Conservation (phyloP, 1,284 basidiomycete genomes). For the Leccinum griseonigrum region DNA sequence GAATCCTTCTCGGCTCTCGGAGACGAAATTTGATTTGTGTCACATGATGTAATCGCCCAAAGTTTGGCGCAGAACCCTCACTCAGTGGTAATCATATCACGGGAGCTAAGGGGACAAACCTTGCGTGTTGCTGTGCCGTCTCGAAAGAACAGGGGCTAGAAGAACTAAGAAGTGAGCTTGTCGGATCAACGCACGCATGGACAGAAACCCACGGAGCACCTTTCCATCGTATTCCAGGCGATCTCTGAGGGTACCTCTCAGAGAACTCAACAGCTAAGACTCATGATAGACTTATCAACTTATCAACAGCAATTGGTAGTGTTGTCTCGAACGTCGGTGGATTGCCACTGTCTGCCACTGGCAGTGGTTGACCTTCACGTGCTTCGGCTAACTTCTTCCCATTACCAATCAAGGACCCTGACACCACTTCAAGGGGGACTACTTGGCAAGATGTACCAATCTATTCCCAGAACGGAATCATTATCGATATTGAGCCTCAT, state of each 20-base stretch:
- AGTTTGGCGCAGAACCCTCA: too few relatives aligned
- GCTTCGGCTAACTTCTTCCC: neutral
- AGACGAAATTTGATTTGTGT: too few relatives aligned
- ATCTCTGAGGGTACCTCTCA: conserved; percentile 43
- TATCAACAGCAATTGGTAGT: neutral
- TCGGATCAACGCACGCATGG: conserved; percentile 62
- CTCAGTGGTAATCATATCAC: neutral
- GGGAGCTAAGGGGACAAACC: neutral
- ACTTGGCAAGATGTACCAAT: neutral
- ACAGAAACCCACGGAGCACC: conserved; percentile 61
- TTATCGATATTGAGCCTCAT: neutral
- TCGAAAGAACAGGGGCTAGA: neutral
- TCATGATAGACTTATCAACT: neutral
- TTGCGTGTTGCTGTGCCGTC: too few relatives aligned
- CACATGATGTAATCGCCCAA: too few relatives aligned
- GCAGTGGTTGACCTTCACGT: neutral
- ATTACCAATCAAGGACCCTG: neutral
- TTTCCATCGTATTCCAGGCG: conserved; percentile 70
- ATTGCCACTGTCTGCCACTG: neutral
- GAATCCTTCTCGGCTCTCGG: too few relatives aligned
- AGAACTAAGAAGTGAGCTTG: conserved; percentile 39
- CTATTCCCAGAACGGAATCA: neutral
- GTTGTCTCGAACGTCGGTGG: neutral
- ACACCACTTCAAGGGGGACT: too few relatives aligned
- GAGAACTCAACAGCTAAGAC: neutral